These are phyloP conservation scores for Pythium sp. DNA, from an alignment of 352 stramenopile genomes.

Conservation along the genomic window DNA sequence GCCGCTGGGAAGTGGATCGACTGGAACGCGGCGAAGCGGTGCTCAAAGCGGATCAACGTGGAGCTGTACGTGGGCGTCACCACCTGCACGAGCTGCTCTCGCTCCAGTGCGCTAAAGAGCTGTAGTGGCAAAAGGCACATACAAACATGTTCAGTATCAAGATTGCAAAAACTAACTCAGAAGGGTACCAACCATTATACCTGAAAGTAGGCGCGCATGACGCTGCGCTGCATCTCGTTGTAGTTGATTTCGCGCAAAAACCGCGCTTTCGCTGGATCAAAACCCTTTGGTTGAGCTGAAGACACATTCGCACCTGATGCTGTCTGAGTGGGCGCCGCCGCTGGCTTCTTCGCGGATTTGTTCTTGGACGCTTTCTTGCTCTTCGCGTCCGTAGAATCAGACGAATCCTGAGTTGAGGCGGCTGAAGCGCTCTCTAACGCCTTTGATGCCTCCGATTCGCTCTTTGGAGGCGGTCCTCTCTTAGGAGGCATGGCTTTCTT, in stretches of 20 bases:
- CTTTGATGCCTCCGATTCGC: conserved; percentile 7
- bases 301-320: conserved; percentile 2
- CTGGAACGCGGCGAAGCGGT: conserved; percentile 77
- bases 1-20: conserved; percentile 66
- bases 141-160: not conserved
- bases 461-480: not conserved
- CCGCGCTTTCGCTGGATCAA: conserved; percentile 49
- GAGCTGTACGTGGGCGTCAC: conserved; percentile 59
- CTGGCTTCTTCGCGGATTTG: conserved; percentile 34
- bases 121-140: conserved; percentile 6
- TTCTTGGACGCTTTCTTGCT: conserved; percentile 13
- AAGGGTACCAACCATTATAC: conserved; percentile 11
- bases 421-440: conserved; percentile 5
- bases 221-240: conserved; percentile 66
- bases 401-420: not conserved
- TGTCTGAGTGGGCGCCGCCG: not conserved
- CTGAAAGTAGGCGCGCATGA: conserved; percentile 84
- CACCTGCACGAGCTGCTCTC: conserved; percentile 51
- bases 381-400: conserved; percentile 2
- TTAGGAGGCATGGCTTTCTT: conserved; percentile 50
- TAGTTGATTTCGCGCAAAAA: conserved; percentile 78
- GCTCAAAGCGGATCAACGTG: conserved; percentile 65
- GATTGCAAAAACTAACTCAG: not conserved
- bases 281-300: conserved; percentile 12
- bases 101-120: conserved; percentile 67